Percentiles rank a stretch among this genome's conserved stretches.
Evolutionary conservation across 2,329 filamentous ascomycete genomes (phyloP).

Genomic region (Verticillium longisporum): DNA sequence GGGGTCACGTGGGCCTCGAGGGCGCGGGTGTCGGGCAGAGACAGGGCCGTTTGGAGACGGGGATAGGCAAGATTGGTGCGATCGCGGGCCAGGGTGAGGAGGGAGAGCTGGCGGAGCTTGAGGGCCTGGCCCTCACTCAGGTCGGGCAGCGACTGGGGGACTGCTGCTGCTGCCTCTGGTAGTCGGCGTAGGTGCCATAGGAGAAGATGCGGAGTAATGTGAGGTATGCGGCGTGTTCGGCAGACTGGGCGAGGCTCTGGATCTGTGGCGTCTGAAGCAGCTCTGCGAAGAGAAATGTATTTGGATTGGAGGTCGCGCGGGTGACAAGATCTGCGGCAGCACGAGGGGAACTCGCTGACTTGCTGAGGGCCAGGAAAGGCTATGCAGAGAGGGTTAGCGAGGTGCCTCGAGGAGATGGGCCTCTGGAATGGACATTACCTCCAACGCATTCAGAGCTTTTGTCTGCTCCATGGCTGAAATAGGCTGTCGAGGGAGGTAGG

Average conservation of each 20-base stretch:
- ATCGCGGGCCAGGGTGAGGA: constrained; percentile 72
- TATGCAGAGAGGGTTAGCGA: constrained; percentile 37
- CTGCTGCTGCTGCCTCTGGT: constrained; percentile 33
- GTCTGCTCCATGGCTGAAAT: constrained; percentile 61
- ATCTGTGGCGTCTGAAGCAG: constrained; percentile 78
- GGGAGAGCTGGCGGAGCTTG: constrained; percentile 86
- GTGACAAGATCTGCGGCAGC: constrained; percentile 80
- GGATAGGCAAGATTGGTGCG: constrained; percentile 65
- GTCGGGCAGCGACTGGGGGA: constrained; percentile 48
- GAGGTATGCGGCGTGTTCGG: constrained; percentile 58
- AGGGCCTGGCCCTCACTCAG: constrained; percentile 67
- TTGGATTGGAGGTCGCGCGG: constrained; percentile 81
- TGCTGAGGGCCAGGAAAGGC: constrained; percentile 86
- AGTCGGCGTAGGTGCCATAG: constrained; percentile 81
- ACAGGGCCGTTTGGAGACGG: constrained; percentile 59
- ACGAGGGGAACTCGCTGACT: constrained; percentile 75
- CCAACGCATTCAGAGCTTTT: constrained; percentile 57
- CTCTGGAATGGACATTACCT: constrained; percentile 34
- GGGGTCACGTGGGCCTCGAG: constrained; percentile 84
- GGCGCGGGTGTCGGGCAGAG: constrained; percentile 57
- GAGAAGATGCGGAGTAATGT: constrained; percentile 81
- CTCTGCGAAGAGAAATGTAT: constrained; percentile 90
- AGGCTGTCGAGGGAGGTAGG: constrained; percentile 10
- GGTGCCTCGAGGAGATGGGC: background rate
- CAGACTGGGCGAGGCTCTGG: constrained; percentile 56